Evolutionary conservation across 208 protist genomes (phyloP).

Genomic region (Leishmania amazonensis): DNA sequence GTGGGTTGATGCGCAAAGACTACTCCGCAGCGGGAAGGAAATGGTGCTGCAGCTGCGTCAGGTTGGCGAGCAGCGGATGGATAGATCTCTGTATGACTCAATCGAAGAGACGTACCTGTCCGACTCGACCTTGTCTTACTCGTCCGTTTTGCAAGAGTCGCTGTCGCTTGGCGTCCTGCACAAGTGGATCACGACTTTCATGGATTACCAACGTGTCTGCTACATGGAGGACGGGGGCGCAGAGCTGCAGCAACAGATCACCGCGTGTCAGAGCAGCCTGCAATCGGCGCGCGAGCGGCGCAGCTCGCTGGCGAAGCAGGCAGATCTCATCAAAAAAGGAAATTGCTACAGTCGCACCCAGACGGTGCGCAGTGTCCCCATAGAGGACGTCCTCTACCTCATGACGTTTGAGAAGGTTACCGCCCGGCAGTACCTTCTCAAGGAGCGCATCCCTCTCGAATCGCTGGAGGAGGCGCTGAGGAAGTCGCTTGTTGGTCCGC

Average conservation of each 20-base stretch:
- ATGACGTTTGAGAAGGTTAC: slow-evolving; percentile 35
- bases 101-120: slow-evolving; percentile 14
- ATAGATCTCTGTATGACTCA: slow-evolving; percentile 13
- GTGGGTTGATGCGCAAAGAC: slow-evolving; percentile 23
- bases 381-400: slow-evolving; percentile 30
- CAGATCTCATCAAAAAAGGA: slow-evolving; percentile 28
- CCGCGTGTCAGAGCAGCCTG: slow-evolving; percentile 32
- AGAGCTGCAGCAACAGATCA: slow-evolving; percentile 46
- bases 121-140: slow-evolving; percentile 20
- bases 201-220: slow-evolving; percentile 44
- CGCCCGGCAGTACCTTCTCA: slow-evolving; percentile 28
- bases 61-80: slow-evolving; percentile 20
- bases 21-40: slow-evolving; percentile 19
- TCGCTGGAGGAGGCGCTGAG: slow-evolving; percentile 14
- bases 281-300: slow-evolving; percentile 30
- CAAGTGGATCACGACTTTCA: slow-evolving; percentile 61
- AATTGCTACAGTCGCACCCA: slow-evolving; percentile 31
- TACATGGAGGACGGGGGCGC: slow-evolving; percentile 36
- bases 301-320: slow-evolving; percentile 31
- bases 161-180: slow-evolving; percentile 36
- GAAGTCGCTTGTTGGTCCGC: background rate
- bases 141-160: slow-evolving; percentile 22
- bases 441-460: slow-evolving; percentile 15
- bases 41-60: slow-evolving; percentile 11
- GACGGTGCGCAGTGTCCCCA: slow-evolving; percentile 27